Conservation (phyloP, 139 green algal genomes). For the Tetraselmis striata region DNA sequence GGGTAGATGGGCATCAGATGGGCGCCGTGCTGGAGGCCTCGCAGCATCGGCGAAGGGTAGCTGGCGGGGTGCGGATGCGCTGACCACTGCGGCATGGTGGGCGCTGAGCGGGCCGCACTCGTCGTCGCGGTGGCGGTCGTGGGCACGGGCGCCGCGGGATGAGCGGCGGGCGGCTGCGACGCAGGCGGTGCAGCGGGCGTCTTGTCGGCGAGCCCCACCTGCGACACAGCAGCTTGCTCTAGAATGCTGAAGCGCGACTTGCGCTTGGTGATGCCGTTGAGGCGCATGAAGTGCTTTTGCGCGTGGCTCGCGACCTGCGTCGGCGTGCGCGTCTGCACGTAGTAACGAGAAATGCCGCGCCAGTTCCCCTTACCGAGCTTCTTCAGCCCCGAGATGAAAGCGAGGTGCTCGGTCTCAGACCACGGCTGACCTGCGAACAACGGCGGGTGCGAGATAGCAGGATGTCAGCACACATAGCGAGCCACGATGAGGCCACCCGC, state of each 20-base stretch:
- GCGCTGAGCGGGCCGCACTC: too few relatives aligned
- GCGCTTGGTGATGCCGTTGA: conserved; percentile 70
- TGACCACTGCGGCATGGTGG: too few relatives aligned
- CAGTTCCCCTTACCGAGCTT: conserved; percentile 77
- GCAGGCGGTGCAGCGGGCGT: neutral
- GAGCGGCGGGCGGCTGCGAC: too few relatives aligned
- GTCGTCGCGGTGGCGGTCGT: too few relatives aligned
- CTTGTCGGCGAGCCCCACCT: neutral
- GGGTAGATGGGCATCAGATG: neutral
- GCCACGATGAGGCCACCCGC: too few relatives aligned
- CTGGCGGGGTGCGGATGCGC: too few relatives aligned
- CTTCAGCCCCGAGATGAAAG: conserved; percentile 68
- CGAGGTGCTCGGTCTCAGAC: conserved; percentile 74
- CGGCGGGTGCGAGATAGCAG: too few relatives aligned
- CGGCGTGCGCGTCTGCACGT: conserved; percentile 64
- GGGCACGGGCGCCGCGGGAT: too few relatives aligned
- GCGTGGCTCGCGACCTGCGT: conserved; percentile 84
- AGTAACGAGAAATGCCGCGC: conserved; percentile 65
- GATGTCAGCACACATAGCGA: too few relatives aligned
- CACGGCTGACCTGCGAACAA: conserved; percentile 61
- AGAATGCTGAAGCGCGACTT: conserved; percentile 42
- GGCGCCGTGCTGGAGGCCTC: too few relatives aligned
- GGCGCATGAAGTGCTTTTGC: conserved; percentile 86
- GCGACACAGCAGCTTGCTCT: conserved; percentile 26
- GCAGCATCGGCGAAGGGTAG: too few relatives aligned